These are phyloP conservation scores for Leccinum subrobustum DNA, from an alignment of 1,284 basidiomycete species.

Conservation along the genomic window DNA sequence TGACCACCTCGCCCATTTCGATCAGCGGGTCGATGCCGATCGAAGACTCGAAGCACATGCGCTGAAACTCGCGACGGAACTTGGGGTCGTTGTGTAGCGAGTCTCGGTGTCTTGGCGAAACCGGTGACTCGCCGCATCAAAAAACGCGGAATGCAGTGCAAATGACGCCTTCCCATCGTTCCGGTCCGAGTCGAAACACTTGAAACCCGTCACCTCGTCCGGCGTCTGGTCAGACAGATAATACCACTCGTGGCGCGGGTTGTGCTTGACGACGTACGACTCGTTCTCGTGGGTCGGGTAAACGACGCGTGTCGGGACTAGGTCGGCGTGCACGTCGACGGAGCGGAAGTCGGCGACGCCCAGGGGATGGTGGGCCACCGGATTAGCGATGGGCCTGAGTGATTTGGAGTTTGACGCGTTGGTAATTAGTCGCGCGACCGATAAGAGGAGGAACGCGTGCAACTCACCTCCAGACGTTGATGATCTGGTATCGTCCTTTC, in stretches of 20 bases:
- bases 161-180: neutral
- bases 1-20: too few relatives aligned
- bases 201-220: neutral
- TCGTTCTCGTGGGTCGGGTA: constrained; percentile 33
- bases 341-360: constrained; percentile 46
- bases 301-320: constrained; percentile 28
- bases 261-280: constrained; percentile 38
- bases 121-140: neutral
- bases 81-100: too few relatives aligned
- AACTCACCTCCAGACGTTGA: constrained; percentile 46
- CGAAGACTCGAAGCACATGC: too few relatives aligned
- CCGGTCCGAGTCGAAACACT: neutral
- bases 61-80: too few relatives aligned
- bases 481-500: constrained; percentile 43
- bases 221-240: constrained; percentile 30
- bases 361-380: constrained; percentile 44
- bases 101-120: too few relatives aligned
- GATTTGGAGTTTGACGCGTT: too few relatives aligned
- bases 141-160: neutral
- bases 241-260: constrained; percentile 44
- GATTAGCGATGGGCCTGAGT: neutral
- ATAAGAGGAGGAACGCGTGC: neutral
- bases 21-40: too few relatives aligned
- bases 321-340: constrained; percentile 35
- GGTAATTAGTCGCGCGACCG: neutral